Evolutionary conservation across 805 yeast genomes (phyloP).

Genomic region (Myxozyma melibiosi): DNA sequence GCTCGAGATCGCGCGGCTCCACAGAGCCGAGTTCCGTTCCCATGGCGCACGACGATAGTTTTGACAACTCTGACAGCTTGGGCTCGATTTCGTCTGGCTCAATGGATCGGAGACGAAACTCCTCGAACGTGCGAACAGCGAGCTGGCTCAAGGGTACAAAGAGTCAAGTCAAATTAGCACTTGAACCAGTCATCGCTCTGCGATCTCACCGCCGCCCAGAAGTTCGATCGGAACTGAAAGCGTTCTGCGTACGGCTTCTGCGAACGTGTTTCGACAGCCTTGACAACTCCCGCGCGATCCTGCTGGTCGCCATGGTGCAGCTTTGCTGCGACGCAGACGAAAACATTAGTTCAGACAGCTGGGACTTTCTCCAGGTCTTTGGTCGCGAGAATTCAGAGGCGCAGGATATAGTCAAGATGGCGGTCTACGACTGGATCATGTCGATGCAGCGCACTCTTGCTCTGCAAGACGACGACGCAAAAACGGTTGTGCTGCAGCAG

Average conservation of each 20-base stretch:
- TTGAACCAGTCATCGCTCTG: constrained; percentile 44
- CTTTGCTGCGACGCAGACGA: constrained; percentile 28
- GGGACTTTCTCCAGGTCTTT: constrained; percentile 4
- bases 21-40: constrained; percentile 8
- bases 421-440: constrained; percentile 39
- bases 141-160: constrained; percentile 61
- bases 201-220: constrained; percentile 41
- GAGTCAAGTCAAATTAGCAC: constrained; percentile 52
- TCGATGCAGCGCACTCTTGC: constrained; percentile 36
- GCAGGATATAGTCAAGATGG: constrained; percentile 25
- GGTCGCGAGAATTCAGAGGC: constrained; percentile 20
- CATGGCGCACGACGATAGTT: constrained; percentile 35
- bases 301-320: constrained; percentile 44
- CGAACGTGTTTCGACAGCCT: constrained; percentile 44
- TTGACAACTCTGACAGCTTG: no score
- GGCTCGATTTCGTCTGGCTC: neutral
- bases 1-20: neutral
- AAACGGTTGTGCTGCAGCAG: constrained; percentile 1
- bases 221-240: constrained; percentile 42
- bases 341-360: constrained; percentile 5
- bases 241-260: constrained; percentile 42
- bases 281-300: constrained; percentile 43
- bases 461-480: constrained; percentile 36
- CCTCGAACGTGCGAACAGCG: constrained; percentile 43
- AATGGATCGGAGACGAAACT: neutral